Base-by-base conservation (phyloP, 495 filamentous ascomycete species). In the Aspergillus conjunctus region DNA sequence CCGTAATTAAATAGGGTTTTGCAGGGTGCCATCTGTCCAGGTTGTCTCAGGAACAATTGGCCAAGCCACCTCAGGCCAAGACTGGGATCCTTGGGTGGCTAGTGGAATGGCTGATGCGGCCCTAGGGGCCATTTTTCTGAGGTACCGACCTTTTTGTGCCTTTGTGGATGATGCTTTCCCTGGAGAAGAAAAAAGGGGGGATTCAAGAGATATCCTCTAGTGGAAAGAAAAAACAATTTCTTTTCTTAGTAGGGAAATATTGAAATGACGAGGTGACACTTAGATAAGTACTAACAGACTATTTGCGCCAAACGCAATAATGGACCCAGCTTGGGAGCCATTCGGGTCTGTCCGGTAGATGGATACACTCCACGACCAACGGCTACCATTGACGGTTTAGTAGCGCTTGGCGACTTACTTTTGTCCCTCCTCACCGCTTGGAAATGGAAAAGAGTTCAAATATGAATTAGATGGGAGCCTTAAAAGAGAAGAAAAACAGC, bases 401-500 rank as follows among this genome's bases (percentile, higher is more conserved):
- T 17, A 49, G 31, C 18, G 43, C 59, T 66, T 66, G 63, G 59
- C 63, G 41, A 34, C 56, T 17, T 45, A 22, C 26, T 32, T 54
- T 62, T 41, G 37, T 54, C 41, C 46, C 34, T 44, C 37, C 44
- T 56, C 37, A 18, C 56, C 55, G 58, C 51, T 51, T 59, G 61
- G 51, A 30, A 17, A 48, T n/a, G 49, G 49, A 54, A 46, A 53
- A 43, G 49, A 48, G 54, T 39, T 11, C 11, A 31, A 58, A 41
- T 15, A 39, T 20, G n/a, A 31, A 50, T 17, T 4, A 51, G n/a
- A 53, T 33, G 26, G 30, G 44, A 33, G 26, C 20, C 14, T 8
- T 8, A 22, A 21, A 21, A 4, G 44, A 21, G 44, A 20, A 46
- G 34, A 30, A 10, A 41, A 58, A 37, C 45, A 64, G 46, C 18